Conservation (phyloP, 2,329 filamentous ascomycete species). For the Trichophyton simii region DNA sequence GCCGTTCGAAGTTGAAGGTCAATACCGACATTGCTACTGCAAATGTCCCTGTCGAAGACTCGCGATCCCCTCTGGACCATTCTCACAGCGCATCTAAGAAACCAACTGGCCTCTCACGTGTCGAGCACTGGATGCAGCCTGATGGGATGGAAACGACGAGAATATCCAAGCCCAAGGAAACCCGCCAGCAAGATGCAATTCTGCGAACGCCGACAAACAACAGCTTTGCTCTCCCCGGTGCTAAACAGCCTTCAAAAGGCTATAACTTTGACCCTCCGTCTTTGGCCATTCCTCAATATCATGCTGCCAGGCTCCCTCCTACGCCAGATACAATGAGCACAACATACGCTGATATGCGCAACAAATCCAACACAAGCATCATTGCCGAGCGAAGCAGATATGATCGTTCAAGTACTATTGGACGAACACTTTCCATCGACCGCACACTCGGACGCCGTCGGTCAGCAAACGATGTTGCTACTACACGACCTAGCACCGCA, state of each 20-base stretch:
- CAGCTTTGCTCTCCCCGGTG: conserved; percentile 12
- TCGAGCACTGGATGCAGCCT: conserved; percentile 25
- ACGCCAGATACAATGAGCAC: conserved; percentile 35
- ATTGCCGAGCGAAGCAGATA: conserved; percentile 19
- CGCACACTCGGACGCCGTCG: conserved; percentile 20
- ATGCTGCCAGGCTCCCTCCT: conserved; percentile 25
- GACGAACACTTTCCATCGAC: conserved; percentile 14
- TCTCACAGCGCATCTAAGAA: not conserved
- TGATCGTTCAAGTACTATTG: conserved; percentile 1
- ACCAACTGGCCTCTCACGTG: conserved; percentile 13
- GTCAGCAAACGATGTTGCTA: conserved; percentile 24
- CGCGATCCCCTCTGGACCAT: not conserved
- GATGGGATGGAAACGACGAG: conserved; percentile 13
- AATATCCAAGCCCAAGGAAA: conserved; percentile 7
- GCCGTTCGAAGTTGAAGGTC: not conserved
- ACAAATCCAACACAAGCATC: conserved; percentile 27
- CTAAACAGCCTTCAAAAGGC: conserved; percentile 12
- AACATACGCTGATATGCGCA: conserved; percentile 21
- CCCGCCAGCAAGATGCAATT: not conserved
- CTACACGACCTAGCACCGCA: conserved; percentile 21
- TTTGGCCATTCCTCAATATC: conserved; percentile 23
- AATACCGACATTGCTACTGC: not conserved
- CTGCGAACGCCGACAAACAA: conserved; percentile 9
- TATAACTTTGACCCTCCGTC: conserved; percentile 18
- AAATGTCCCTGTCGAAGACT: not conserved